Base-by-base conservation (phyloP, 2,329 filamentous ascomycete genomes). In the Whalleya microplaca region DNA sequence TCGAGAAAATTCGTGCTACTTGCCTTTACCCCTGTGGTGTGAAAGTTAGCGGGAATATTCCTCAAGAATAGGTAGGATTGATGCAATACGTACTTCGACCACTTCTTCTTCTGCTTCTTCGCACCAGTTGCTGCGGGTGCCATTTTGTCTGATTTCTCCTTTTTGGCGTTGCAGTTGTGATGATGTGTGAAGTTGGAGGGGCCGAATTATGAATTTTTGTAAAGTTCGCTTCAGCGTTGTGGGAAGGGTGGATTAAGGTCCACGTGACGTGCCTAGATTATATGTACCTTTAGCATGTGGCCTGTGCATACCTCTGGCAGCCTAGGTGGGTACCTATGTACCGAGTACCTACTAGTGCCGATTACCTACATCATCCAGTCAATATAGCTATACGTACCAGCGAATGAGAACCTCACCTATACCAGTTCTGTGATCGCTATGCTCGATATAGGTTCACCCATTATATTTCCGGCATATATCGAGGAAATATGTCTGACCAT, bases 61-160 rank as follows among this genome's bases (percentile, higher is more conserved):
- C 16, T 40, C 9, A 29, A 27, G 54, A 37, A 10, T 51, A 37
- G 61, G 56, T 58, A 41, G 27, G 54, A 52, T 49, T 59, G 52
- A 61, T 61, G 55, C 59, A 62, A 56, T 56, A 78, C 90, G 90
- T 94, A 85, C 74, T 78, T 78, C 61, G 77, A 79, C 87, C 87
- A 89, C 86, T 90, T 90, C 86, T 90, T 90, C 87, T 90, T 90
- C 79, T 89, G 86, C 82, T 90, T 90, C 85, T 90, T 90, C 73
- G 84, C 87, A 76, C 86, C 86, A 73, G 86, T 81, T 74, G 72
- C 70, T 69, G 76, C 75, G 75, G 77, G 77, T 67, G 77, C 78
- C 78, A 80, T 80, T 66, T 76, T 77, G 72, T 72, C 68, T 66
- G 64, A 72, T 71, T 71, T 66, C 46, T 68, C 64, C 61, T 63